Evolutionary conservation across 108 stramenopile genomes (phyloP), one percentile per base, ranked within the genome.

Genomic region (Asterionellopsis glacialis): DNA sequence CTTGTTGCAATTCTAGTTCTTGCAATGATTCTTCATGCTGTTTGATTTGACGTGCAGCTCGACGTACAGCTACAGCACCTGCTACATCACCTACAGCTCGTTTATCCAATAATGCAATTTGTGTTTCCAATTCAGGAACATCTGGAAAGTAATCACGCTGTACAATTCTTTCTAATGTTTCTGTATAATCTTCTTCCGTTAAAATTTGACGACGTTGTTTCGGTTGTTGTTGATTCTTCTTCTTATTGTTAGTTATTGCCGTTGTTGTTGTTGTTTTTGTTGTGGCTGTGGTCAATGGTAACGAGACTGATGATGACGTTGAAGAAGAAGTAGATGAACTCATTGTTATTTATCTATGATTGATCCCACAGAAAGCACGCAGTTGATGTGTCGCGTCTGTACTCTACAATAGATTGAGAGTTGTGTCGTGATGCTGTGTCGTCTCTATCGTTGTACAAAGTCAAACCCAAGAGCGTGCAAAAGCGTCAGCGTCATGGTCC

Each of bases 121-220:
- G 80, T 11, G 67, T 33, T 42, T 79, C 64, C 4, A 93, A 59
- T 0, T 65, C 53, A 16, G 69, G 70, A 7, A 89, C 27, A 14
- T 74, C 61, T 11, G 88, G 86, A 61, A 72, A 93, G 45, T 82
- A 93, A 62, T 93, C 87, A 4, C 88, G 72, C 13, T 72, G 67
- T 7, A 93, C 75, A 51, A 93, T 89, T 39, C 66, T 59, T 1
- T 79, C 65, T 16, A 93, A 66, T 1, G 85, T 85, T 22, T 65
- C 58, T 2, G 72, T 76, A 51, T 93, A 93, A 5, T 85, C 86
- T 59, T 93, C 91, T 57, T 93, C 91, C 0, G 72, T 59, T 9
- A 93, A 63, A 26, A 93, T 64, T 27, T 65, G 40, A 7, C 91
- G 84, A 10, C 75, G 78, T 27, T 83, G 80, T 45, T 57, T 56